Evolutionary conservation across 1,139 yeast species (phyloP).

Genomic region (Saccharomycopsis phalli): DNA sequence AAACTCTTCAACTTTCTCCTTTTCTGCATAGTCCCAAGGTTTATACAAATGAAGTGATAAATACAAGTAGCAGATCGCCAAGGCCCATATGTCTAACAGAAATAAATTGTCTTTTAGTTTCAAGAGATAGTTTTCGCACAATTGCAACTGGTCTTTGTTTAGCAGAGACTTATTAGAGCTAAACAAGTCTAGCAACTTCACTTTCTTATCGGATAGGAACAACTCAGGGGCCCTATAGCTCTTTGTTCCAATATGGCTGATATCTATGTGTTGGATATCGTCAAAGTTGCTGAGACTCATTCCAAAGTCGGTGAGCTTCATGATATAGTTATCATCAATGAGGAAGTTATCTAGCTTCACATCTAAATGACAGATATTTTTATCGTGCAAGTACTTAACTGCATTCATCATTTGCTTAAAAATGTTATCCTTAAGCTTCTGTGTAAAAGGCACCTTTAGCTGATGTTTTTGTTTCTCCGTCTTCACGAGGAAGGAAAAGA

Average conservation of each 20-base stretch:
- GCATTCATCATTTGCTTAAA: conserved; percentile 30
- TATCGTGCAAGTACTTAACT: conserved; percentile 57
- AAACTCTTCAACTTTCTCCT: conserved; percentile 9
- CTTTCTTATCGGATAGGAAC: conserved; percentile 11
- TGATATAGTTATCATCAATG: conserved; percentile 65
- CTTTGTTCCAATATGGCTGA: conserved; percentile 17
- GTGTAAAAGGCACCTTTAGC: not conserved
- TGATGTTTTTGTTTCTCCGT: conserved; percentile 2
- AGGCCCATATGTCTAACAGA: conserved; percentile 17
- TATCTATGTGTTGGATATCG: conserved; percentile 4
- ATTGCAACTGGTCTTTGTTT: not conserved
- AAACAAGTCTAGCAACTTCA: not conserved
- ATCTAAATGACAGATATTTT: conserved; percentile 75
- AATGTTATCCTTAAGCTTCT: conserved; percentile 12
- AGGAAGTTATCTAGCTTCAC: conserved; percentile 73
- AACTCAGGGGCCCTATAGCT: conserved; percentile 20
- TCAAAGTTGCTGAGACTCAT: conserved; percentile 26
- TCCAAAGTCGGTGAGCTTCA: conserved; percentile 78
- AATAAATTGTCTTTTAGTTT: conserved; percentile 1
- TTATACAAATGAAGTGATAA: conserved; percentile 9
- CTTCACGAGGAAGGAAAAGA: conserved; percentile 13
- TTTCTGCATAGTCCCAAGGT: conserved; percentile 20
- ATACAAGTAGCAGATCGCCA: conserved; percentile 16
- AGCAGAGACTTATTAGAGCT: not conserved
- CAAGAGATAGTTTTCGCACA: conserved; percentile 3